Evolutionary conservation across 2,329 filamentous ascomycete genomes (phyloP), one percentile per base, ranked within the genome.

Genomic region (Xylariaceae sp.): DNA sequence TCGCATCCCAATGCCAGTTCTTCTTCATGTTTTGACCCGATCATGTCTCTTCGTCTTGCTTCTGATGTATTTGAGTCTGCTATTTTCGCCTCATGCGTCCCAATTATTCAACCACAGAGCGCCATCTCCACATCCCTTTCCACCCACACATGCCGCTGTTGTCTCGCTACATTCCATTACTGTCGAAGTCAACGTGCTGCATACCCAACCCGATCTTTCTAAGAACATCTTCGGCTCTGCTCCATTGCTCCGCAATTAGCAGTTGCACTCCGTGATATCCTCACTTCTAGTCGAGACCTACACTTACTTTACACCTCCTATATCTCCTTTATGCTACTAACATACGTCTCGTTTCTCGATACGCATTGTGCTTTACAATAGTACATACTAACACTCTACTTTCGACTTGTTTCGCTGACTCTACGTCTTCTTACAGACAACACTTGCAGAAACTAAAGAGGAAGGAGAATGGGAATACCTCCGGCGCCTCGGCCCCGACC

Each of bases 391-490:
- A 2, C 34, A 18, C 42, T 34, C 56, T 49, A 4, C 8, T 18
- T 17, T 2, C 2, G 11, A 4, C 37, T 9, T 3, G 39, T 15
- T 47, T 53, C 56, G 37, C 65, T 68, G 58, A 67, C 57, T 37
- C 23, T n/a, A 1, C 5, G 18, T 7, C 11, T 18, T 45, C 47
- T 39, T 56, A 55, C 53, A 80, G 78, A 51, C 78, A 80, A 65
- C 78, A 80, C 39, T 73, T 80, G 6, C 75, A 77, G 63, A 80
- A 79, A 64, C 72, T 80, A 45, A 76, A 75, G 69, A 62, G 65
- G 30, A 65, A 70, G 53, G 66, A 68, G 8, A 63, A 57, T 10
- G 62, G 64, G 3, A 58, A 53, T 8, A 30, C 45, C 2, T 50
- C 48, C 7, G 39, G 15, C 37, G 52, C n/a, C 4, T 42, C 53